Base-by-base conservation (phyloP, 2,329 filamentous ascomycete genomes). In the Fusarium annulatum region DNA sequence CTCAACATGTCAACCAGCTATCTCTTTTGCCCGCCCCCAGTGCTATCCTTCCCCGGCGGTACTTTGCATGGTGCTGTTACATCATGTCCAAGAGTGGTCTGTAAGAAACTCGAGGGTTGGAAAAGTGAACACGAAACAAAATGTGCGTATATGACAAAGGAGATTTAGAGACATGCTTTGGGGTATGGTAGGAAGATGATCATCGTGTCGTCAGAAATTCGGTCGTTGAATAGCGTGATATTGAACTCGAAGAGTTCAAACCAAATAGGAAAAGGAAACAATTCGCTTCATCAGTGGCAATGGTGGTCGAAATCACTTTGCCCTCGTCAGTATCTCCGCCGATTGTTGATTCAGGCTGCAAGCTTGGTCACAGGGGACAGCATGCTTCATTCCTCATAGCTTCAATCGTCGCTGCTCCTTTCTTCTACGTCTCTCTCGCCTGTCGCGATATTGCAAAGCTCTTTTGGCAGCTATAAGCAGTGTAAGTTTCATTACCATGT, bases 371-470 rank as follows among this genome's bases (percentile, higher is more conserved):
- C 38, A 38, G 53, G 61, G 69, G 46, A 46, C 67, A 42, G 38
- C 26, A 68, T 68, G 30, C 28, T 58, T 64, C 52, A 55, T 62
- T 61, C 64, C 34, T 67, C 58, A 83, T 58, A 83, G 76, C 75
- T 82, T 83, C 52, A 82, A 62, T 61, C 81, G 80, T 52, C 81
- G 77, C 69, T 81, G 76, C 67, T 84, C 82, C 76, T 82, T 84
- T 78, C 79, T 80, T 75, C 81, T 81, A 62, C 81, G 77, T 53
- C 82, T 78, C 52, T 83, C 82, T 56, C 79, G 77, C 61, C 82
- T 80, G 33, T 83, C 80, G 30, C 77, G 80, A 66, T 81, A 82
- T 69, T 84, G 82, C 49, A 79, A 58, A n/a, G 69, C 72, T 41
- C 82, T 77, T 67, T 84, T 84, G 23, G 73, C 64, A 57, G 82